Base-by-base conservation (phyloP, 2,329 filamentous ascomycete genomes). In the Stachybotrys chartarum region DNA sequence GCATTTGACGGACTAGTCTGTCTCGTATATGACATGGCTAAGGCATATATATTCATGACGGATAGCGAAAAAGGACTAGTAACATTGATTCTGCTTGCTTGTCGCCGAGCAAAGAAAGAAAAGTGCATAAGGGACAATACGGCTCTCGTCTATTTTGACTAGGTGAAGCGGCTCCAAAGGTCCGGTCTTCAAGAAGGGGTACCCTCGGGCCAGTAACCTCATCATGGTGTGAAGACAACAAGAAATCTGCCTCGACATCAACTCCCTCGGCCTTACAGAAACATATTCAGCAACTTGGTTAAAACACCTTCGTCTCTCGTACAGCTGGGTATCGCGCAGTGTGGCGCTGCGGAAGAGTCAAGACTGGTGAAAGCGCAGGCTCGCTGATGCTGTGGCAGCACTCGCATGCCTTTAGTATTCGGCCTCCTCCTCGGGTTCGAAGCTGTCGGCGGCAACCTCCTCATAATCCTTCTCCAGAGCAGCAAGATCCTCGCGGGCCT, bases 381-480 rank as follows among this genome's bases (percentile, higher is more conserved):
- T 47, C 39, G 42, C 51, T 30, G 16, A 31, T 24, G 14, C 51
- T 44, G 51, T 50, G 35, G 49, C 46, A 52, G 50, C 51, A 42
- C 5, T 42, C 35, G 10, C 8, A 51, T 39, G 39, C 56, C 59
- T 69, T 24, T 93, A 96, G 82, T 96, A 96, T 82, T 96, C 92
- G 54, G 70, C 78, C 63, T 75, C 80, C 67, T 86, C 86, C 50
- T 84, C 83, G 16, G 82, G 77, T 63, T 86, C 77, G 60, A 78
- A 75, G 61, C 86, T 89, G 73, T 92, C 88, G 69, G 79, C 82
- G 58, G 88, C 88, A 63, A 92, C 88, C 79, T 92, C 89, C 74
- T 91, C 88, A 70, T 93, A 93, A 66, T 93, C 89, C 78, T 87
- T 90, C 80, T 93, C 90, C 39, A 94, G 79, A 51, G 90, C 90